Conservation (phyloP, 1,284 basidiomycete genomes). For the Rhodotorula mucilaginosa region DNA sequence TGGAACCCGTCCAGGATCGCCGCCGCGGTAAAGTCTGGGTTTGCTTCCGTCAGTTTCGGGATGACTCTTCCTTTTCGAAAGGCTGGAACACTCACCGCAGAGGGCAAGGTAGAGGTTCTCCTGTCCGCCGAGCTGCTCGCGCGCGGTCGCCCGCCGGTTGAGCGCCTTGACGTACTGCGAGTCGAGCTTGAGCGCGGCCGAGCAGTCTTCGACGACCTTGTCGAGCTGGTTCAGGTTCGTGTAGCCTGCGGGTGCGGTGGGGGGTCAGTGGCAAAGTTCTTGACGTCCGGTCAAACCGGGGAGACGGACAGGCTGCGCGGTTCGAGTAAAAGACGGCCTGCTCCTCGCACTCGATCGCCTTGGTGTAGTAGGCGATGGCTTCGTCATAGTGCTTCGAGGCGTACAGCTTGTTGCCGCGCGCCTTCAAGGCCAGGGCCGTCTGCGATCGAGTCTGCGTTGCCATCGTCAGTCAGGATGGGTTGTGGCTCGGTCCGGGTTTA, state of each 20-base stretch:
- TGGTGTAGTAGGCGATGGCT: constrained; percentile 83
- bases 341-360: constrained; percentile 81
- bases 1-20: constrained; percentile 92
- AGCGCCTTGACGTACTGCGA: constrained; percentile 88
- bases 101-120: constrained; percentile 63
- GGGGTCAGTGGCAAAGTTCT: not conserved
- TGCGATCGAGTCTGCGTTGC: constrained; percentile 66
- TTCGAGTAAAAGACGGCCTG: constrained; percentile 97
- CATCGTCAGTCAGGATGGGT: too few relatives aligned
- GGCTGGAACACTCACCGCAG: constrained; percentile 60
- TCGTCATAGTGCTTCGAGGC: constrained; percentile 69
- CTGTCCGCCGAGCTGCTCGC: constrained; percentile 72
- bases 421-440: constrained; percentile 77
- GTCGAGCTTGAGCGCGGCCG: constrained; percentile 82
- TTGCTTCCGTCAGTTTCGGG: not conserved
- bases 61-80: too few relatives aligned
- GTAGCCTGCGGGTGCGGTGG: constrained; percentile 62
- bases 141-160: constrained; percentile 83
- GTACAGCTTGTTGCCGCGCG: constrained; percentile 86
- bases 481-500: too few relatives aligned
- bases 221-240: constrained; percentile 83
- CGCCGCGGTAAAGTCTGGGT: constrained; percentile 85
- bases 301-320: constrained; percentile 81
- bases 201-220: constrained; percentile 84
- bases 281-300: too few relatives aligned